Conservation (phyloP, 169 alveolate species). For the Eimeria falciformis region DNA sequence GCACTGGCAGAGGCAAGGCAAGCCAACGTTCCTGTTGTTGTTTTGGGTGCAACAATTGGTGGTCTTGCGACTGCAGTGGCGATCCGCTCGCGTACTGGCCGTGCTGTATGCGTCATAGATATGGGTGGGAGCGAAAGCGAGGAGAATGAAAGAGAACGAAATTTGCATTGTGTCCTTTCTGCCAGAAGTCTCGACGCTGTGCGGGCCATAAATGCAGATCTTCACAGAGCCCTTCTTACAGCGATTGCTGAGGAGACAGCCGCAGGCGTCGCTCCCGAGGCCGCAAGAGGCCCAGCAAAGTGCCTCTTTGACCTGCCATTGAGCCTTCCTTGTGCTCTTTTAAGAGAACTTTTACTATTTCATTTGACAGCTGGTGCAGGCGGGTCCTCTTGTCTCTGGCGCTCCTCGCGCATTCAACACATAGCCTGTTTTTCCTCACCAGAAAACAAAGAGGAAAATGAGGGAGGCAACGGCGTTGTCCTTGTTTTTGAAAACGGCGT, state of each 20-base stretch:
- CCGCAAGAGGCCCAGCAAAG: no score
- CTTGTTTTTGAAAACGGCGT: neutral
- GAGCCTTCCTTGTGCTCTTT: no score
- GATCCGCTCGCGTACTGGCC: conserved; percentile 25
- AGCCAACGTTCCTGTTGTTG: conserved; percentile 21
- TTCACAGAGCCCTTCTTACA: neutral
- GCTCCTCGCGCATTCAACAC: neutral
- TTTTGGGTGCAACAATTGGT: conserved; percentile 14
- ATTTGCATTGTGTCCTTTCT: neutral
- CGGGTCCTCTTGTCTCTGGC: conserved; percentile 15
- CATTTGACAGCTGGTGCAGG: neutral
- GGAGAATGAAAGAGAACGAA: neutral
- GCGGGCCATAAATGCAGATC: conserved; percentile 4
- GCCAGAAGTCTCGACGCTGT: conserved; percentile 23
- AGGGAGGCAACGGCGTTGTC: neutral
- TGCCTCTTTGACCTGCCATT: neutral
- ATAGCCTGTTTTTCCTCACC: neutral
- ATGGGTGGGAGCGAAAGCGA: neutral
- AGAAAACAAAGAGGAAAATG: neutral
- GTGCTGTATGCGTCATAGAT: conserved; percentile 47
- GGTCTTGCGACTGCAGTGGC: conserved; percentile 56
- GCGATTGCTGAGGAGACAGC: neutral
- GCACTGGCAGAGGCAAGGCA: neutral
- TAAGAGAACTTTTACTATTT: neutral
- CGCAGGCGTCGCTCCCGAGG: no score